Percentiles rank a stretch among this genome's conserved stretches.
These are phyloP conservation scores for Podaxis carcinomalis DNA, from an alignment of 768 basidiomycete species.

Conservation along the genomic window DNA sequence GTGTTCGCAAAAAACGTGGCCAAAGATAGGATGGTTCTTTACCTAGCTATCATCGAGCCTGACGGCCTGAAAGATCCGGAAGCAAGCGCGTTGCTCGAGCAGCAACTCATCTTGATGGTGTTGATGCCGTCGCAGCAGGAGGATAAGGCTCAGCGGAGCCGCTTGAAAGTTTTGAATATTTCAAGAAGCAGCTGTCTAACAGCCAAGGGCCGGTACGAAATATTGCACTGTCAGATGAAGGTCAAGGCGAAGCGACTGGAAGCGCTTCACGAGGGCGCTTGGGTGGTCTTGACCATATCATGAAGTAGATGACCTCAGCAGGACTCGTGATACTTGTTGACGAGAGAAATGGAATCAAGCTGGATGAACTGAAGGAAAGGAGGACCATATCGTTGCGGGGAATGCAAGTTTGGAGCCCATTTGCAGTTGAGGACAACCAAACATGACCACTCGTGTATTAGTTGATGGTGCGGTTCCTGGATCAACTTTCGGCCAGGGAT, in stretches of 20 bases:
- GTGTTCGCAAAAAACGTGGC: constrained; percentile 68
- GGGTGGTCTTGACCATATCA: background rate
- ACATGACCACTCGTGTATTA: too few relatives aligned
- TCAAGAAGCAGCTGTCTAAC: constrained; percentile 62
- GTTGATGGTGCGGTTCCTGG: too few relatives aligned
- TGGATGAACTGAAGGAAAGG: too few relatives aligned
- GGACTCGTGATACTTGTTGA: constrained; percentile 34
- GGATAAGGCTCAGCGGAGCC: constrained; percentile 10
- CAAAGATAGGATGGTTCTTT: constrained; percentile 62
- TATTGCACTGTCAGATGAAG: constrained; percentile 41
- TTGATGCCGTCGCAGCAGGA: background rate
- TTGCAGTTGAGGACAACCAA: too few relatives aligned
- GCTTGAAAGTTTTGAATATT: constrained; percentile 50
- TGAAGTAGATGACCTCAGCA: constrained; percentile 52
- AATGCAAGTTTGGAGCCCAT: too few relatives aligned
- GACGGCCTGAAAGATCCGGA: constrained; percentile 63
- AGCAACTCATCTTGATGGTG: background rate
- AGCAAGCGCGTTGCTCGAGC: constrained; percentile 29
- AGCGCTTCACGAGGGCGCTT: constrained; percentile 31
- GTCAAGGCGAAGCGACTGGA: constrained; percentile 47
- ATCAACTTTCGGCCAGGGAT: too few relatives aligned
- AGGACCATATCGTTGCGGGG: too few relatives aligned
- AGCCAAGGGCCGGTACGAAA: constrained; percentile 57
- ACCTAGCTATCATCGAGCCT: constrained; percentile 59
- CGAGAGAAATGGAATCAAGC: background rate